Conservation (phyloP, 345 rosid genomes). For the Populus tremula region DNA sequence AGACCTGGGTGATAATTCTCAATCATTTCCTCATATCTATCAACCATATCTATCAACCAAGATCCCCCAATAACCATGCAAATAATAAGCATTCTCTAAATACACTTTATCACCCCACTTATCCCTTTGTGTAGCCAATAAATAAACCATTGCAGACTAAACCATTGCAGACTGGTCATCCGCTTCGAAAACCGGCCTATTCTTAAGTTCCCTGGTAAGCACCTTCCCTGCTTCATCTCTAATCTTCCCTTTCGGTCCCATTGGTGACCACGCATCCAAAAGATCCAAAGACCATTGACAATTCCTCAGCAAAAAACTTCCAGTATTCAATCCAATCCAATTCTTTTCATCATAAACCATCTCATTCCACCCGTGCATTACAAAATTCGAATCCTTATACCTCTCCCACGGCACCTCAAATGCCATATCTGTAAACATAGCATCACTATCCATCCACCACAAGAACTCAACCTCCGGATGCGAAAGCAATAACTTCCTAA, state of each 20-base stretch:
- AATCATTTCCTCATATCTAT: constrained; percentile 67
- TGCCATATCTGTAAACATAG: constrained; percentile 75
- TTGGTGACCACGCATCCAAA: constrained; percentile 71
- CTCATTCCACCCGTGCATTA: constrained; percentile 77
- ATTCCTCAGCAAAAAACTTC: constrained; percentile 63
- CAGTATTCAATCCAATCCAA: constrained; percentile 71
- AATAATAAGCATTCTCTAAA: constrained; percentile 62
- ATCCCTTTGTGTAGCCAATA: constrained; percentile 54
- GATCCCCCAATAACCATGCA: constrained; percentile 75
- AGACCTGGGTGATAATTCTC: constrained; percentile 60
- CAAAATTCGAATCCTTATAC: constrained; percentile 55
- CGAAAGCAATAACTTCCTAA: constrained; percentile 52
- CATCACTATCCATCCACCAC: constrained; percentile 88
- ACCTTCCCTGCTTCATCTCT: constrained; percentile 65
- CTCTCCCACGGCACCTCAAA: constrained; percentile 82
- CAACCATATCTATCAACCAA: constrained; percentile 70
- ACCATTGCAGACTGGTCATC: constrained; percentile 80
- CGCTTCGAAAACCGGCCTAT: constrained; percentile 62
- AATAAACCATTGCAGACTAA: constrained; percentile 69
- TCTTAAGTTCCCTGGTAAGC: constrained; percentile 55
- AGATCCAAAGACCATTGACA: constrained; percentile 64
- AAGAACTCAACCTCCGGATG: constrained; percentile 72
- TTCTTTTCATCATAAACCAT: constrained; percentile 66
- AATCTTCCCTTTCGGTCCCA: constrained; percentile 67
- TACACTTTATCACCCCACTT: constrained; percentile 68